These are phyloP conservation scores for Vigna nakashimae DNA, from an alignment of 306 rosid genomes.

Conservation along the genomic window DNA sequence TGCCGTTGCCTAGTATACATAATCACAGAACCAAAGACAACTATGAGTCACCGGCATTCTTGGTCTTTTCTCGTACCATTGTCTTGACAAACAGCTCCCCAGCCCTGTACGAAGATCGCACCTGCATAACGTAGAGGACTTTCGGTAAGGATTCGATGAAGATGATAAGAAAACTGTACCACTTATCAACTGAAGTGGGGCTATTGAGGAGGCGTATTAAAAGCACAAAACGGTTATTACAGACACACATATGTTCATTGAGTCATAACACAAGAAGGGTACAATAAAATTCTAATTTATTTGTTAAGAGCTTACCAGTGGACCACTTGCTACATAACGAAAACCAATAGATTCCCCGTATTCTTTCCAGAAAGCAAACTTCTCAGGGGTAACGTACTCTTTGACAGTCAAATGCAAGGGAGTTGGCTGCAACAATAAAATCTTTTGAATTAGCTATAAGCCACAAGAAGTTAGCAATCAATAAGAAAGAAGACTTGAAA, in stretches of 20 bases:
- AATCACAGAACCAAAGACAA: conserved; percentile 23
- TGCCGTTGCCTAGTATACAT: conserved; percentile 20
- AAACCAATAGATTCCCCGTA: conserved; percentile 96
- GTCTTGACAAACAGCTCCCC: conserved; percentile 95
- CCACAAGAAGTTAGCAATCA: neutral
- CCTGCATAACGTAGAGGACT: conserved; percentile 56
- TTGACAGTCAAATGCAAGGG: conserved; percentile 94
- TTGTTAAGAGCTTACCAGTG: conserved; percentile 69
- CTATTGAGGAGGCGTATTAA: neutral
- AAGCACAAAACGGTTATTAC: neutral
- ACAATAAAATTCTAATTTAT: conserved; percentile 18
- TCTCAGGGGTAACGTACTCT: conserved; percentile 88
- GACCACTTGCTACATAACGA: conserved; percentile 94
- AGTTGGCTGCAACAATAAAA: conserved; percentile 80
- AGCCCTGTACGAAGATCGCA: conserved; percentile 93
- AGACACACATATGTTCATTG: neutral
- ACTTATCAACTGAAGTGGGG: conserved; percentile 21
- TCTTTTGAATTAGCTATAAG: conserved; percentile 16
- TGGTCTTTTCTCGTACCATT: conserved; percentile 70
- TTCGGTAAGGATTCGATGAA: neutral
- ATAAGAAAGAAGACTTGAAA: neutral
- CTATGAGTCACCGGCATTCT: conserved; percentile 40
- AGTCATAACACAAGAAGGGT: conserved; percentile 40
- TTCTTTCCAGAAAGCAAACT: conserved; percentile 91
- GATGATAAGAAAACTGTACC: conserved; percentile 14